Evolutionary conservation across 2,329 filamentous ascomycete species (phyloP).

Genomic region (Colletotrichum scovillei): DNA sequence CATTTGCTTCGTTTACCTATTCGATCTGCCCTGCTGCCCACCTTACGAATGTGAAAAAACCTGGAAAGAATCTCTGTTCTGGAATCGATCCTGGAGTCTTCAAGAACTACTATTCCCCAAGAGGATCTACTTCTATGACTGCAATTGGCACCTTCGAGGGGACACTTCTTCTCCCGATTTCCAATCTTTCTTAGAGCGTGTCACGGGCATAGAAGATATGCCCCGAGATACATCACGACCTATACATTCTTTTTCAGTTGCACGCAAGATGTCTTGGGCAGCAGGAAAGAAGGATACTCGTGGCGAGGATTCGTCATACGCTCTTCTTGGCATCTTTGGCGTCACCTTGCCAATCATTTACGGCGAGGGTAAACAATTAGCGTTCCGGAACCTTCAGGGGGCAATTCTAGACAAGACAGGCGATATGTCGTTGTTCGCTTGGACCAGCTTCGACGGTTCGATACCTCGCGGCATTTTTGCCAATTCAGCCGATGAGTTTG

Average conservation of each 20-base stretch:
- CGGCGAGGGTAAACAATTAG: background rate
- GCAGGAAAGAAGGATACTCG: background rate
- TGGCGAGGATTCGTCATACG: slow-evolving; percentile 2
- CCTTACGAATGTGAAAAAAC: background rate
- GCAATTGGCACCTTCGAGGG: background rate
- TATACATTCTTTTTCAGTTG: background rate
- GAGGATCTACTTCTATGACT: slow-evolving; percentile 11
- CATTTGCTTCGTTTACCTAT: slow-evolving; percentile 8
- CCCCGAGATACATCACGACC: background rate
- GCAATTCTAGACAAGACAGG: background rate
- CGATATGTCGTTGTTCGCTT: slow-evolving; percentile 10
- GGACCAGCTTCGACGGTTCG: too few relatives aligned
- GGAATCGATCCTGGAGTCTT: slow-evolving; percentile 12
- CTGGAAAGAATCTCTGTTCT: background rate
- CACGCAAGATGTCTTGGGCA: slow-evolving; percentile 15
- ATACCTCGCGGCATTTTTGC: slow-evolving; percentile 8
- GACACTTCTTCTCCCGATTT: background rate
- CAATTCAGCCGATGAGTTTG: background rate
- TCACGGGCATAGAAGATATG: slow-evolving; percentile 2
- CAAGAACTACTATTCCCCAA: background rate
- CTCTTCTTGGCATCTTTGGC: slow-evolving; percentile 5
- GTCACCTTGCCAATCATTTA: slow-evolving; percentile 6
- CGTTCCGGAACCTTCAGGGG: slow-evolving; percentile 7
- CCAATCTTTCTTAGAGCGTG: background rate
- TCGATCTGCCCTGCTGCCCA: background rate